Evolutionary conservation across 148 eudicot genomes (phyloP), one percentile per base, ranked within the genome.

Genomic region (Chenopodium album): DNA sequence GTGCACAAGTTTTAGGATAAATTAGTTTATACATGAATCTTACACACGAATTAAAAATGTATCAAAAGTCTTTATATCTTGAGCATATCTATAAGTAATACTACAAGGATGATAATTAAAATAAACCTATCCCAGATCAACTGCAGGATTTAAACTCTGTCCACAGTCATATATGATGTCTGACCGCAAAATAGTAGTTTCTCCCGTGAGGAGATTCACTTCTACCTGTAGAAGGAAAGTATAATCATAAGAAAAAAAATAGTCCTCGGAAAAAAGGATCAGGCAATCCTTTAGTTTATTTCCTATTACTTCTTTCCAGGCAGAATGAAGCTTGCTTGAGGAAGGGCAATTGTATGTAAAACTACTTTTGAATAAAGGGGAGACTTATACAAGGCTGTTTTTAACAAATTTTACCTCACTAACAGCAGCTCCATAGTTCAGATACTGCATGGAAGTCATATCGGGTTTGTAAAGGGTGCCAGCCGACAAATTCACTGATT

Each of bases 151-250:
- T 89, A 96, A 84, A 87, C 97, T 92, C 82, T 92, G 97, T 47
- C 99, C 99, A 62, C 99, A 96, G 79, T 96, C 99, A 76, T 96
- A 96, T 22, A 94, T 86, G 70, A 96, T 90, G 87, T 96, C 99
- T 12, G 97, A 76, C 71, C 86, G 90, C 87, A 91, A 74, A 52
- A 92, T 90, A 83, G 77, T 82, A 72, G 97, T 96, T 90, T 91
- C 97, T 69, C 99, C 99, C 0, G 99, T 92, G 48, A 94, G 89
- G 70, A 92, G 87, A 86, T 96, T 86, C 41, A 96, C 84, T 88
- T 94, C 98, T 29, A 94, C 99, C 99, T 95, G 90, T 72, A 82
- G 73, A 80, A 85, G 37, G 29, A 80, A 65, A 47, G 10, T 19
- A 31, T 75, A 46, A 76, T 67, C 41, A 66, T 65, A n/a, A 69